Evolutionary conservation across 202 grass and related monocot genomes (phyloP), one percentile per base, ranked within the genome.

Genomic region (Eragrostis tef): DNA sequence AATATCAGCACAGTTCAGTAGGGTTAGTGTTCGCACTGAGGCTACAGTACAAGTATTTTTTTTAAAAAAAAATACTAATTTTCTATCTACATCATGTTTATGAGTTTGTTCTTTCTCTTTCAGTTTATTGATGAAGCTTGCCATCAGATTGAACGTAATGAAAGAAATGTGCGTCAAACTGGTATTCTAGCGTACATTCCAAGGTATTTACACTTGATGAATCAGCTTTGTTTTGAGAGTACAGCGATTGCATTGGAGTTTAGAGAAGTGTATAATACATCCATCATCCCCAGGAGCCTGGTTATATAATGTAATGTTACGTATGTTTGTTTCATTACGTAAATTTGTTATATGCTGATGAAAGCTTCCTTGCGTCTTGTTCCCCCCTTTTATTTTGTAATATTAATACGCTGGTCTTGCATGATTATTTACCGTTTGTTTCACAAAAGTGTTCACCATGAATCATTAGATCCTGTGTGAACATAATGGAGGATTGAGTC

Each of bases 71-170:
- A 63, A n/a, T 2, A 68, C 29, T 57, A 31, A 22, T 11, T 63
- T 86, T 85, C 46, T 75, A 7, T 53, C 59, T 64, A 68, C 49
- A 16, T 78, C 24, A 75, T 57, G 65, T 71, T 83, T 63, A 50
- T 64, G 16, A 48, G 44, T 70, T 70, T 81, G 48, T 57, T 83
- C 82, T 13, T 65, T 83, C 42, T 84, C 36, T 79, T 92, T 84
- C 86, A 99, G 96, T 99, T 99, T 91, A 94, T 99, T 63, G 96
- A 96, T 87, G 96, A 99, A 85, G 96, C 96, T 0, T 99, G 96
- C 81, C 93, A 96, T 88, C 96, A 96, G 68, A 99, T 99, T 56
- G 96, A 99, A 84, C 90, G 96, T 31, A 99, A 99, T 75, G 96
- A 99, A 85, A 92, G 93, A 74, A 99, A 99, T 81, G 56, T 90